Percentiles rank a stretch among this genome's conserved stretches.
phyloP scores from a whole-genome alignment of 2,329 filamentous ascomycete species.

The Coccinonectria pachysandricola region DNA sequence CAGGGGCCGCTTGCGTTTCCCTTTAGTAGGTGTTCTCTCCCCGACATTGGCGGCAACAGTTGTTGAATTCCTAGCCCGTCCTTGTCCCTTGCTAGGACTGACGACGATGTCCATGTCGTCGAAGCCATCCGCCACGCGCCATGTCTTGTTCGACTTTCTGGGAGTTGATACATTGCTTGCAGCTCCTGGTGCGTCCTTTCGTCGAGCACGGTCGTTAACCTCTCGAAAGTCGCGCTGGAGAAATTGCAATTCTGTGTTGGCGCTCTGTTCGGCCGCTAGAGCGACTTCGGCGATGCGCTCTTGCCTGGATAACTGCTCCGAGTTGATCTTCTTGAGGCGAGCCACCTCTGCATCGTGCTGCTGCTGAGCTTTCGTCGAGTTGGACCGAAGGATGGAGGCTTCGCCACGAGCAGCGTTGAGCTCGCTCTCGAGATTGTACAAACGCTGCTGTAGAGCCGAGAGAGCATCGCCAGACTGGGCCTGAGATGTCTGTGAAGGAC shows the following conservation, averaged over 20 bases:
- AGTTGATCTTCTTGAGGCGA: conserved; percentile 50
- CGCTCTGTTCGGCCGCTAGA: conserved; percentile 53
- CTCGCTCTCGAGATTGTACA: conserved; percentile 43
- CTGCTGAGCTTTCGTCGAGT: conserved; percentile 50
- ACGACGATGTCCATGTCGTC: conserved; percentile 52
- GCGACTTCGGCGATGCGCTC: conserved; percentile 54
- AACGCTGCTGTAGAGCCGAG: conserved; percentile 39
- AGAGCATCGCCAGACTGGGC: conserved; percentile 26
- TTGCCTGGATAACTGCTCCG: conserved; percentile 53
- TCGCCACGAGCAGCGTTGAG: conserved; percentile 58
- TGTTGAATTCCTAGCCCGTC: conserved; percentile 28
- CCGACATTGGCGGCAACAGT: conserved; percentile 34
- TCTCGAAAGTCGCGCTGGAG: conserved; percentile 61
- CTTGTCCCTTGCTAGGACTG: conserved; percentile 43
- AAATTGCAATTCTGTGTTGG: conserved; percentile 62
- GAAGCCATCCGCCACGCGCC: conserved; percentile 63
- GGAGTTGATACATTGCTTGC: conserved; percentile 39
- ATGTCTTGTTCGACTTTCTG: conserved; percentile 45
- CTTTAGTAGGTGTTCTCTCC: conserved; percentile 53
- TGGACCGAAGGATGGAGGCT: conserved; percentile 63
- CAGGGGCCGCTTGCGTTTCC: conserved; percentile 58
- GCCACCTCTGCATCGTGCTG: conserved; percentile 54
- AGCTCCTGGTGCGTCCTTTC: conserved; percentile 30
- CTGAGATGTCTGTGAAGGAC: conserved; percentile 17
- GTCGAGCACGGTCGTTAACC: conserved; percentile 36